Conservation (phyloP, 202 grass and related monocot genomes). For the Cymbopogon flexuosus region DNA sequence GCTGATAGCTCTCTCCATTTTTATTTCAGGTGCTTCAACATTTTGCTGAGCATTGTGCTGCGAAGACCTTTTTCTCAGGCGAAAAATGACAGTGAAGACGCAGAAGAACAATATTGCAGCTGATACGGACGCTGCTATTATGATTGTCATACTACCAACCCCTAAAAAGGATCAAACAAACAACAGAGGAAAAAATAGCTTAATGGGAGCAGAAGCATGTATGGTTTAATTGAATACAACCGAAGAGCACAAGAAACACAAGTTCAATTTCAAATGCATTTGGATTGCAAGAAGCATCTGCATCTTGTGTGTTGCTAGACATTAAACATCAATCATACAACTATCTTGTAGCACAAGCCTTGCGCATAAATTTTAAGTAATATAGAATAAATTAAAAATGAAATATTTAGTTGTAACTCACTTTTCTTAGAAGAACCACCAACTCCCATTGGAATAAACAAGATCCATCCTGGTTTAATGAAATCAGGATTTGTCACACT, state of each 20-base stretch:
- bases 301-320: neutral
- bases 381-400: neutral
- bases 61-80: constrained; percentile 25
- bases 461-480: constrained; percentile 33
- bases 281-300: neutral
- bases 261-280: neutral
- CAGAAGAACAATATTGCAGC: constrained; percentile 35
- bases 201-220: neutral
- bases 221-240: neutral
- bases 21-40: constrained; percentile 32
- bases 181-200: constrained; percentile 1
- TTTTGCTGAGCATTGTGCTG: neutral
- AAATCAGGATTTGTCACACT: constrained; percentile 33
- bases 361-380: neutral
- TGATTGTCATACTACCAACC: constrained; percentile 30
- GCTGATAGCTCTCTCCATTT: constrained; percentile 37
- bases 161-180: constrained; percentile 23
- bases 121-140: constrained; percentile 45
- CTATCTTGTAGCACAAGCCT: neutral
- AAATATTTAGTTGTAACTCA: constrained; percentile 16
- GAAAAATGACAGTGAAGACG: constrained; percentile 26
- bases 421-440: constrained; percentile 34
- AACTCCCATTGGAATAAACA: constrained; percentile 55
- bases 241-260: neutral
- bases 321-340: neutral